Base-by-base conservation (phyloP, 768 basidiomycete species). In the Termitomyces eurrhizus region DNA sequence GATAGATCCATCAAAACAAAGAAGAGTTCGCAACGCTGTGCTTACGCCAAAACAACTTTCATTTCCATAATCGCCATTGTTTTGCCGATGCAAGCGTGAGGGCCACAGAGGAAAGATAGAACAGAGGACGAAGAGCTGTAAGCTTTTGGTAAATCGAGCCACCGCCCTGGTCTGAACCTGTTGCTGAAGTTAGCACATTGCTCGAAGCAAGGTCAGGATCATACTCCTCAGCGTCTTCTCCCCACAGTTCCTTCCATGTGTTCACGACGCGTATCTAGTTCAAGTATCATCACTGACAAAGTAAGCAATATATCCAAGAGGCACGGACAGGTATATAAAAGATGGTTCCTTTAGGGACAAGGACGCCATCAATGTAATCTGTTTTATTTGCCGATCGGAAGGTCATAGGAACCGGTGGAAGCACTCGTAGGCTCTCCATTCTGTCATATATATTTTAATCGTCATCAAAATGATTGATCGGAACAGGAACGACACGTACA, bases 161-260 rank as follows among this genome's bases (percentile, higher is more conserved):
- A 83, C 42, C 83, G 76, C 13, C 69, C 69, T 1, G 82, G 83
- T 35, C 69, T 74, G 67, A 82, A 82, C 61, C 79, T 80, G 51
- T 24, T 35, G 45, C 37, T 36, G 37, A 16, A 26, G 16, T 44
- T 44, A 39, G 55, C 14, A n/a, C 18, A 14, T 13, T 2, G n/a
- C 9, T 12, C 12, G 6, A 8, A 33, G 54, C 41, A 57, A 26
- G n/a, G 9, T 26, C 33, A 54, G 44, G 32, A 37, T 57, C 73
- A 35, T 67, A 80, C 78, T 78, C 77, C 64, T 80, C 79, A 2
- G 81, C 81, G 59, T 84, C 79, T 51, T 75, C 74, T 14, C 82
- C 82, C 82, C 81, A 84, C 12, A 80, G 62, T 13, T 70, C 74
- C 56, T 77, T 78, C 74, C 77, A 80, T 1, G 80, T 81, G 62